Conservation (phyloP, 176 grass and related monocot species). For the Poa annua region DNA sequence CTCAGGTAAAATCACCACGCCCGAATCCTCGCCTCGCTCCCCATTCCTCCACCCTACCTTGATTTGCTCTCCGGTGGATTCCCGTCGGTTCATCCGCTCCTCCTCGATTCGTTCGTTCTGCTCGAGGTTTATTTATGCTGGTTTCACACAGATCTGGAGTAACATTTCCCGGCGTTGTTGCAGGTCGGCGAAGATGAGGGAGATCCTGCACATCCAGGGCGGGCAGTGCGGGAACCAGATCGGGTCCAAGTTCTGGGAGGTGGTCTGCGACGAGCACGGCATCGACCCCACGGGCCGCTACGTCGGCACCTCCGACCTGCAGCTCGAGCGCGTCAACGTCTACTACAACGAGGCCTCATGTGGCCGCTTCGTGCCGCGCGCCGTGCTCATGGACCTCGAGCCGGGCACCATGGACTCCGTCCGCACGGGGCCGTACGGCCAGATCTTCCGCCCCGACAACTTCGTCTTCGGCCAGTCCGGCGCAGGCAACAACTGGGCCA, state of each 20-base stretch:
- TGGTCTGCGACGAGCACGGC: slow-evolving; percentile 87
- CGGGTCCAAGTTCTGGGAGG: slow-evolving; percentile 92
- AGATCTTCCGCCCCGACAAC: slow-evolving; percentile 87
- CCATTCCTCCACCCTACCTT: neutral
- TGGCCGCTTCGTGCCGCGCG: slow-evolving; percentile 75
- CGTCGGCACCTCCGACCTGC: slow-evolving; percentile 59
- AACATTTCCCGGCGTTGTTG: neutral
- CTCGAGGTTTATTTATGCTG: neutral
- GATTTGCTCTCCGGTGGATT: neutral
- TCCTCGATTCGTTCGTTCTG: neutral
- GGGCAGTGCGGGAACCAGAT: slow-evolving; percentile 89
- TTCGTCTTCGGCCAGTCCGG: slow-evolving; percentile 94
- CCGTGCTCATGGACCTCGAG: slow-evolving; percentile 90
- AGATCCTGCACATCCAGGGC: slow-evolving; percentile 90
- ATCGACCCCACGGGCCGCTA: slow-evolving; percentile 72
- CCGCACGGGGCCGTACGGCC: slow-evolving; percentile 66
- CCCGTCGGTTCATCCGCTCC: neutral
- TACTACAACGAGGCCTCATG: slow-evolving; percentile 90
- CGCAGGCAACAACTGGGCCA: slow-evolving; percentile 96
- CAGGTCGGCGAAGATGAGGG: slow-evolving; percentile 68
- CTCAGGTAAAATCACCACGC: slow-evolving; percentile 24
- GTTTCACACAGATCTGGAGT: neutral
- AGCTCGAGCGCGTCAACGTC: slow-evolving; percentile 89
- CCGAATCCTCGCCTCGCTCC: neutral
- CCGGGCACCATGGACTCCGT: slow-evolving; percentile 89